Evolutionary conservation across 345 rosid genomes (phyloP).

Genomic region (Moringa oleifera): DNA sequence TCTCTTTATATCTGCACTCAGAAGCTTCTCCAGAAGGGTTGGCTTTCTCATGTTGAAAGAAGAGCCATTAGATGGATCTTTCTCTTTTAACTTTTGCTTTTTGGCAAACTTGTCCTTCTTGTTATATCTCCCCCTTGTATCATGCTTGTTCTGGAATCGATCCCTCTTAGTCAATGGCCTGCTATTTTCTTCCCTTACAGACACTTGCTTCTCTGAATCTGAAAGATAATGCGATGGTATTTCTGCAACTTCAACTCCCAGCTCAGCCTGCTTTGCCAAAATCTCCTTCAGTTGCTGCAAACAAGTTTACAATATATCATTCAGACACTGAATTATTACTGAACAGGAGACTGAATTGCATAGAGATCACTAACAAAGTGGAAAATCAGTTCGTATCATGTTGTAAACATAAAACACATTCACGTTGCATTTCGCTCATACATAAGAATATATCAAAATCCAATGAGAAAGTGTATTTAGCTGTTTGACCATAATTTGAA

Average conservation of each 20-base stretch:
- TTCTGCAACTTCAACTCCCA: constrained; percentile 93
- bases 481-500: too few relatives aligned
- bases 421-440: too few relatives aligned
- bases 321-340: neutral
- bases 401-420: neutral
- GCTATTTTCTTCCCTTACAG: constrained; percentile 23
- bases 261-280: constrained; percentile 85
- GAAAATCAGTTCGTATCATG: too few relatives aligned
- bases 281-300: constrained; percentile 83
- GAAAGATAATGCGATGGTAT: constrained; percentile 64
- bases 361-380: neutral
- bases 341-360: neutral
- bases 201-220: constrained; percentile 35
- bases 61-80: constrained; percentile 24
- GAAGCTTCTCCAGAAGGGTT: constrained; percentile 78
- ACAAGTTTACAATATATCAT: neutral
- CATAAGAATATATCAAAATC: too few relatives aligned
- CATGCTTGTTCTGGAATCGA: constrained; percentile 34
- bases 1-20: constrained; percentile 59
- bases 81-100: constrained; percentile 20
- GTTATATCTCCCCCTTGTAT: constrained; percentile 41
- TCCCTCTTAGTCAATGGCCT: constrained; percentile 28
- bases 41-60: constrained; percentile 36
- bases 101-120: constrained; percentile 26
- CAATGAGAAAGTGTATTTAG: too few relatives aligned